Conservation (phyloP, 257 asterid genomes). For the Avicennia marina region DNA sequence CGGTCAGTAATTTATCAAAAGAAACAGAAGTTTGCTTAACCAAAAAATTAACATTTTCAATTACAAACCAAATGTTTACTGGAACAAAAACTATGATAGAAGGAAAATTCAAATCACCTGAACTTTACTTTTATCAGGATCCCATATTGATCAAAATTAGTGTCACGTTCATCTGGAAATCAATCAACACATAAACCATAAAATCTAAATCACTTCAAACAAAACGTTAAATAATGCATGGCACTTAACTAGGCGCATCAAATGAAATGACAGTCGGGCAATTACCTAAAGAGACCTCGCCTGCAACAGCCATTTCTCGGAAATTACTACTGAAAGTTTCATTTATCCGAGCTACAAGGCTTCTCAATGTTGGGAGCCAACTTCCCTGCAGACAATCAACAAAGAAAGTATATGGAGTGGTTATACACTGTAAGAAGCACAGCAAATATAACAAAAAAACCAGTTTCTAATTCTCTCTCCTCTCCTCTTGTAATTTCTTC, state of each 20-base stretch:
- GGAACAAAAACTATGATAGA: slow-evolving; percentile 6
- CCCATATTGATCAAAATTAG: slow-evolving; percentile 86
- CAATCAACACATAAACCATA: slow-evolving; percentile 15
- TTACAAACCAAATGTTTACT: background rate
- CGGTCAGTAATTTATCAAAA: slow-evolving; percentile 3
- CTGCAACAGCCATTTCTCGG: slow-evolving; percentile 99
- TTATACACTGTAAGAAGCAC: slow-evolving; percentile 1
- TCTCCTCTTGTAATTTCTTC: no score
- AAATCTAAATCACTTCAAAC: slow-evolving; percentile 8
- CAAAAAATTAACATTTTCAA: no score
- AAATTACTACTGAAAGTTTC: slow-evolving; percentile 80
- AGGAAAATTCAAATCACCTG: slow-evolving; percentile 50
- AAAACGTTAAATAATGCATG: slow-evolving; percentile 5
- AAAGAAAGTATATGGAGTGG: slow-evolving; percentile 14
- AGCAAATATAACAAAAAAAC: slow-evolving; percentile 4
- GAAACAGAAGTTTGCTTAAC: no score
- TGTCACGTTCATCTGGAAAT: slow-evolving; percentile 71
- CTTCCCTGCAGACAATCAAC: slow-evolving; percentile 52
- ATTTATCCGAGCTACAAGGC: slow-evolving; percentile 71
- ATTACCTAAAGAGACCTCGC: slow-evolving; percentile 88
- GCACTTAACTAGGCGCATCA: background rate
- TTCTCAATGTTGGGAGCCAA: slow-evolving; percentile 88
- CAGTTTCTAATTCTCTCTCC: background rate
- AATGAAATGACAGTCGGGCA: slow-evolving; percentile 8
- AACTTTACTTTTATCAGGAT: slow-evolving; percentile 90